Evolutionary conservation across 2,329 filamentous ascomycete species (phyloP), one percentile per base, ranked within the genome.

Genomic region (Tricladium varicosporioides): DNA sequence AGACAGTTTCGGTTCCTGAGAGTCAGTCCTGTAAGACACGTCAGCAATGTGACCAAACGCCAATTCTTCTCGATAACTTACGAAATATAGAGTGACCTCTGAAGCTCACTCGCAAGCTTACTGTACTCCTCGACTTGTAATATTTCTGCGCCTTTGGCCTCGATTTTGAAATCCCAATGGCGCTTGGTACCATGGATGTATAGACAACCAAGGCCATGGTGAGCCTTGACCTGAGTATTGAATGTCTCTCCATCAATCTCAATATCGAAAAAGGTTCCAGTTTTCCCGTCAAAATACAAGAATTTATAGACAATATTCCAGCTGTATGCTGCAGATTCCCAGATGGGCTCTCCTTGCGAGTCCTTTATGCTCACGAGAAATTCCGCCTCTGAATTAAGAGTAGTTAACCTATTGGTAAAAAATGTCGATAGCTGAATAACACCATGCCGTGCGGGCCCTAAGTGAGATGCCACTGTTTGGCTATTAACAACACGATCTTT

Each of bases 241-340:
- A 69, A 68, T 2, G 51, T 69, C 50, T 70, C 69, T 1, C 56
- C 67, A 57, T 71, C 59, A 22, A 71, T 65, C 31, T 67, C 63
- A 15, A 72, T 59, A 11, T 53, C 57, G 43, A 70, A 69, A 1
- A 45, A 40, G 4, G 10, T 18, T 5, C 33, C 47, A 7, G 49
- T 51, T 10, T 46, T 22, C n/a, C 47, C 36, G 32, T 69, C 64
- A 18, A 48, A 14, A 46, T 65, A 71, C 10, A 45, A 51, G 13
- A 71, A 65, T 13, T 66, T 59, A 43, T 71, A 72, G 3, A 54
- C 51, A 13, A 67, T 57, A 13, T 60, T 53, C 63, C 63, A 67
- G 1, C 1, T 57, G 52, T 13, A 53, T 27, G 11, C 27, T 32
- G 22, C 22, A 27, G 43, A 33, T 9, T 60, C 52, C 70, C 70